Percentiles rank a stretch among this genome's conserved stretches.
These are phyloP conservation scores for Lasiodiplodia theobromae DNA, from an alignment of 2,329 filamentous ascomycete species.

Conservation along the genomic window DNA sequence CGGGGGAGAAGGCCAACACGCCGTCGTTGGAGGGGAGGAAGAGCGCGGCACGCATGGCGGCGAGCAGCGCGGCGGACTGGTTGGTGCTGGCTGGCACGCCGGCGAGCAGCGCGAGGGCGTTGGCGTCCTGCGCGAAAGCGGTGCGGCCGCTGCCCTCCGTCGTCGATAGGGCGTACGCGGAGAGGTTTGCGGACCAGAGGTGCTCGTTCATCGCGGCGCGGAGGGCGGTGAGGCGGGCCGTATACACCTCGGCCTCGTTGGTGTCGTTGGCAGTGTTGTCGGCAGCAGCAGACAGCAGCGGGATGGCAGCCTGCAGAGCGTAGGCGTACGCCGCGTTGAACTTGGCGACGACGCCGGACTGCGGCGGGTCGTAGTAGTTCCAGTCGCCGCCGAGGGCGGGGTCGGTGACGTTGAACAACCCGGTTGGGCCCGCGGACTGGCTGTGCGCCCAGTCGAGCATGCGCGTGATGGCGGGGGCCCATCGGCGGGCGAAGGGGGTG, in stretches of 20 bases:
- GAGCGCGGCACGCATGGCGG: constrained; percentile 34
- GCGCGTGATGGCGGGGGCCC: constrained; percentile 38
- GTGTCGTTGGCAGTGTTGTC: too few species aligned
- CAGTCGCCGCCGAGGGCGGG: constrained; percentile 43
- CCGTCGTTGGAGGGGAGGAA: constrained; percentile 31
- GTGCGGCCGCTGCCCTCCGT: too few species aligned
- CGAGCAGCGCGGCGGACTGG: constrained; percentile 10
- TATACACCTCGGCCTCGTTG: constrained; percentile 35
- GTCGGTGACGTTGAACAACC: constrained; percentile 39
- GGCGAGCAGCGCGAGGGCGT: constrained; percentile 44
- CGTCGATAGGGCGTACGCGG: constrained; percentile 39
- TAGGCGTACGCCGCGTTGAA: constrained; percentile 46
- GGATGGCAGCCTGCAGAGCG: constrained; percentile 38
- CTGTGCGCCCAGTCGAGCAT: constrained; percentile 49
- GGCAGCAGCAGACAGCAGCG: constrained; percentile 36
- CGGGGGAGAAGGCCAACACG: constrained; percentile 35
- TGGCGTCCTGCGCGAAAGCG: constrained; percentile 43
- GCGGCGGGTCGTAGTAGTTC: constrained; percentile 46
- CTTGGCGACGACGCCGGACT: constrained; percentile 41
- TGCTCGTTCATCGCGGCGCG: constrained; percentile 31
- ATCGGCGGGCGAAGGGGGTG: constrained; percentile 35
- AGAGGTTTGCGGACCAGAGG: constrained; percentile 38
- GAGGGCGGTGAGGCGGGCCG: constrained; percentile 36
- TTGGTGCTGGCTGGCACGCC: constrained; percentile 32
- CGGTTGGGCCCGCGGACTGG: constrained; percentile 34